Percentiles rank a stretch among this genome's conserved stretches.
Evolutionary conservation across 1,284 basidiomycete genomes (phyloP).

Genomic region (Sanguinoderma infundibulare): DNA sequence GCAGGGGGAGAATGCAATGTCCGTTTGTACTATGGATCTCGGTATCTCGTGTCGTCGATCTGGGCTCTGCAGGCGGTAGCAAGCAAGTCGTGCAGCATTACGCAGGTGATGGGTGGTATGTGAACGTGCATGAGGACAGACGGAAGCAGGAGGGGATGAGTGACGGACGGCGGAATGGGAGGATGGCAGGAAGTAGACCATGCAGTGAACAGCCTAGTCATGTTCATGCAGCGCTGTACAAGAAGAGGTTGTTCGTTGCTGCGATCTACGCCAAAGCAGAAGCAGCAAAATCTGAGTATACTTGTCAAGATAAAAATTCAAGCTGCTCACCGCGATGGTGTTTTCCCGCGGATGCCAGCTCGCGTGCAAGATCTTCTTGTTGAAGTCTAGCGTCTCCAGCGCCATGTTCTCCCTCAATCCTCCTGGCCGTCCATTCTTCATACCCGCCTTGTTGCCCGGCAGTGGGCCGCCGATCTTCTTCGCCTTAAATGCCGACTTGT

Average conservation of each 20-base stretch:
- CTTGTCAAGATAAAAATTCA: too few relatives aligned
- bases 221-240: constrained; percentile 81
- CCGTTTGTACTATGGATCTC: constrained; percentile 21
- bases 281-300: constrained; percentile 1
- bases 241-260: constrained; percentile 92
- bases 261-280: constrained; percentile 71
- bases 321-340: constrained; percentile 87
- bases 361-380: constrained; percentile 98
- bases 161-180: constrained; percentile 1
- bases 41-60: constrained; percentile 29
- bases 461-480: constrained; percentile 94
- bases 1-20: constrained; percentile 11
- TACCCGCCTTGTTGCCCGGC: constrained; percentile 65
- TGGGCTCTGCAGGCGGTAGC: constrained; percentile 23
- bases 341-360: constrained; percentile 98
- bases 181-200: constrained; percentile 4
- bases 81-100: constrained; percentile 20
- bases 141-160: background rate
- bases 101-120: constrained; percentile 16
- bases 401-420: constrained; percentile 86
- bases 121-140: background rate
- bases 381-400: constrained; percentile 93
- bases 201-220: background rate
- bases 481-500: constrained; percentile 99
- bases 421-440: constrained; percentile 75